phyloP scores from a whole-genome alignment of 208 protist genomes.

The Crithidia brevicula region DNA sequence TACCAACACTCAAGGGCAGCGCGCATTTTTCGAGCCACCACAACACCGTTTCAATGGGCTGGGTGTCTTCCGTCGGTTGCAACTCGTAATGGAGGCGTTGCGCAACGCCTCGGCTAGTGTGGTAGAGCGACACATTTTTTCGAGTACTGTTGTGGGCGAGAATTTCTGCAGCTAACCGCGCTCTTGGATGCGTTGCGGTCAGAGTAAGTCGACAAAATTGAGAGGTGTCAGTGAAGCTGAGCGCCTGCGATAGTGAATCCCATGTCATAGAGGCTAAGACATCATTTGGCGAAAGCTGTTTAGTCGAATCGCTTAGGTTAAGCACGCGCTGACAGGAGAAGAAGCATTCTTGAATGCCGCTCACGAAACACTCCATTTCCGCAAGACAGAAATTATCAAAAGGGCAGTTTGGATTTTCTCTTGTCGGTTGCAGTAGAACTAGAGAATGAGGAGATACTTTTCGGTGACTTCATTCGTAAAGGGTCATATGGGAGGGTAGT shows the following conservation, averaged over 20 bases:
- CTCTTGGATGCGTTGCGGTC: background rate
- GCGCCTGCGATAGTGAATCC: background rate
- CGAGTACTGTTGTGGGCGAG: background rate
- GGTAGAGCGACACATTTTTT: background rate
- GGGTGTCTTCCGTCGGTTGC: background rate
- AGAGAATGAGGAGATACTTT: too few species aligned
- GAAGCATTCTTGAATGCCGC: background rate
- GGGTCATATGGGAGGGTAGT: too few species aligned
- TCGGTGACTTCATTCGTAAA: too few species aligned
- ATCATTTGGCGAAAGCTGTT: background rate
- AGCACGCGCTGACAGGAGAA: background rate
- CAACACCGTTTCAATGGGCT: background rate
- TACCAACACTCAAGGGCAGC: conserved; percentile 1
- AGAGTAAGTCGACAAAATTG: conserved; percentile 4
- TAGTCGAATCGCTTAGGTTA: background rate
- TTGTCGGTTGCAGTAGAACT: too few species aligned
- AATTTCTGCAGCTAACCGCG: background rate
- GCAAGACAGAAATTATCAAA: too few species aligned
- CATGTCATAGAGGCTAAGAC: background rate
- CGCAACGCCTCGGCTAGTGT: background rate
- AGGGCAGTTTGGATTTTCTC: too few species aligned
- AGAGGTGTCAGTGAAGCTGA: conserved; percentile 1
- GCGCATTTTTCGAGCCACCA: conserved; percentile 8
- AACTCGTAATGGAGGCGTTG: conserved; percentile 3
- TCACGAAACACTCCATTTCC: background rate